Evolutionary conservation across 306 rosid genomes (phyloP).

Genomic region (Oemleria cerasiformis): DNA sequence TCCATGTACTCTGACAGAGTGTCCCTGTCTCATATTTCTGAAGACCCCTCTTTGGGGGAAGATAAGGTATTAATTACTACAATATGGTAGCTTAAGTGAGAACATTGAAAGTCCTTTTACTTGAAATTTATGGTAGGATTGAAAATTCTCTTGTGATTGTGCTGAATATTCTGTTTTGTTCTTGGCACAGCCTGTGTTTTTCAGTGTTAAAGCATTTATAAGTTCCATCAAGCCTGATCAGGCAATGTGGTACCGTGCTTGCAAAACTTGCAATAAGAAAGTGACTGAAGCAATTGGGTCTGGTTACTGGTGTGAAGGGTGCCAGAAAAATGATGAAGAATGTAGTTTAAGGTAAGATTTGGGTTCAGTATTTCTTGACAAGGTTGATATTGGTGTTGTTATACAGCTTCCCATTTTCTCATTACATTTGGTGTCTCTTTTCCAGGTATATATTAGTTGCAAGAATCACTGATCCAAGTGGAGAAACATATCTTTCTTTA

Average conservation of each 20-base stretch:
- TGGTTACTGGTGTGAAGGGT: conserved; percentile 88
- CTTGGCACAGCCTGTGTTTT: conserved; percentile 57
- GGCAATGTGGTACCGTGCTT: conserved; percentile 90
- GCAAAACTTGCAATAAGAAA: conserved; percentile 84
- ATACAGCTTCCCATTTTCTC: neutral
- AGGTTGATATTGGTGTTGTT: neutral
- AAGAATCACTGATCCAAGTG: conserved; percentile 55
- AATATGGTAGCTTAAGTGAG: neutral
- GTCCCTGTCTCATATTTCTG: conserved; percentile 47
- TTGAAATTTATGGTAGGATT: neutral
- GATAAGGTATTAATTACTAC: conserved; percentile 56
- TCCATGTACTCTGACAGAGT: conserved; percentile 77
- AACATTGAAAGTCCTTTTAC: neutral
- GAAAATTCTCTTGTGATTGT: neutral
- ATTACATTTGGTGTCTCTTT: conserved; percentile 1
- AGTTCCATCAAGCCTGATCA: conserved; percentile 78
- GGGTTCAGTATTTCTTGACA: neutral
- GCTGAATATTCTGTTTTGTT: conserved; percentile 5
- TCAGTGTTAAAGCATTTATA: conserved; percentile 63
- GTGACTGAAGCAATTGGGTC: conserved; percentile 69
- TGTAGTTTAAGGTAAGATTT: conserved; percentile 59
- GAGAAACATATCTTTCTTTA: conserved; percentile 55
- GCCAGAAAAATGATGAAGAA: conserved; percentile 76
- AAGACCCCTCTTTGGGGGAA: conserved; percentile 61
- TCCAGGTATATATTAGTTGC: conserved; percentile 64